Base-by-base conservation (phyloP, 2,329 filamentous ascomycete genomes). In the Colletotrichum tabaci region DNA sequence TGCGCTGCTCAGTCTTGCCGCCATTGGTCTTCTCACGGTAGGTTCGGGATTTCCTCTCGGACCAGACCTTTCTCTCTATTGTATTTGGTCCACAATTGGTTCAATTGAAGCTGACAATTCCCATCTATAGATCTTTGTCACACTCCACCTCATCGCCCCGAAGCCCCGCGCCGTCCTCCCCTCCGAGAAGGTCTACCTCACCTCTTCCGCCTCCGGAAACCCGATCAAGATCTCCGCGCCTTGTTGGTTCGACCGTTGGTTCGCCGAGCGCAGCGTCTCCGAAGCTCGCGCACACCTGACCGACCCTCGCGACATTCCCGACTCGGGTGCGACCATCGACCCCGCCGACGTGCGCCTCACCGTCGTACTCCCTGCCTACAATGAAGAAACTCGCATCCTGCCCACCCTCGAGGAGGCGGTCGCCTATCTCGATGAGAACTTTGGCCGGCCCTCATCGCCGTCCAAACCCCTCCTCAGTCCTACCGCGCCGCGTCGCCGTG, bases 361-460 rank as follows among this genome's bases (percentile, higher is more conserved):
- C 65, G 91, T 98, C 9, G 94, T 99, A 0, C 92, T 99, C 53
- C 96, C 96, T 0, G 96, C 96, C 12, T 99, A 95, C 87, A 99
- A 99, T 76, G 96, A 99, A 79, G 92, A 96, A 80, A 88, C 93
- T 70, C 91, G 96, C 40, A 87, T 99, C 57, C 87, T 90, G 15
- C 92, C 92, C 13, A 98, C 98, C 84, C 87, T 99, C 15, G 92
- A 97, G 78, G 96, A 99, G 82, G 95, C 96, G 1, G 92, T 98
- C 35, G 91, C 90, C 61, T 98, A 95, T 80, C 88, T 99, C 12
- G 93, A 98, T 80, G 84, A 87, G 61, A 88, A 92, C 74, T 96
- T 97, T 78, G 94, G 94, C 12, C 86, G 87, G 21, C 76, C 79
- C 40, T 60, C 71, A n/a, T 71, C 60, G 26, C 52, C 64, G 12